Evolutionary conservation across 805 yeast species (phyloP).

Genomic region (Brettanomyces anomalus): DNA sequence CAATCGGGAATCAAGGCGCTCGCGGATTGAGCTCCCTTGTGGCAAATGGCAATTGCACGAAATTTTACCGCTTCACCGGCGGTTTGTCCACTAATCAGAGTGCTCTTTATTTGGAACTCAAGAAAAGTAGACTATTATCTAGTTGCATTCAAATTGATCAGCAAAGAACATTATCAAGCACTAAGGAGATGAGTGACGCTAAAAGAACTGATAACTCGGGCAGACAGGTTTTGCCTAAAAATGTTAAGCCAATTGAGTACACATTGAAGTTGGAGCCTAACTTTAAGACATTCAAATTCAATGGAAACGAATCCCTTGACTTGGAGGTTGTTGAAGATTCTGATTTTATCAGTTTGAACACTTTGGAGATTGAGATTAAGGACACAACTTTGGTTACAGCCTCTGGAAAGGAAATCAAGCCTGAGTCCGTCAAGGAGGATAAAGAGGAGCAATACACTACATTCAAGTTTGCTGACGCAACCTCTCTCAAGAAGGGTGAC

Average conservation of each 20-base stretch:
- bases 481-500: constrained; percentile 23
- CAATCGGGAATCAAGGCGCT: too few relatives aligned
- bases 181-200: not conserved
- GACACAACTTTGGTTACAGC: constrained; percentile 12
- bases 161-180: too few relatives aligned
- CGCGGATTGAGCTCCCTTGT: too few relatives aligned
- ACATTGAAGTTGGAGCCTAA: constrained; percentile 40
- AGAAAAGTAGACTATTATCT: too few relatives aligned
- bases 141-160: too few relatives aligned
- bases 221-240: constrained; percentile 27
- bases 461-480: constrained; percentile 40
- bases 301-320: constrained; percentile 45
- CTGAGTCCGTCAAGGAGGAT: constrained; percentile 23
- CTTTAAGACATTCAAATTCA: constrained; percentile 34
- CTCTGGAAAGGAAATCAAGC: constrained; percentile 13
- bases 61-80: too few relatives aligned
- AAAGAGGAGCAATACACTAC: constrained; percentile 56
- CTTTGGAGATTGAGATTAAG: constrained; percentile 21
- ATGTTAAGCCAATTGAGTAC: constrained; percentile 73
- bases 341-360: constrained; percentile 38
- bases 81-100: too few relatives aligned
- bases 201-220: not conserved
- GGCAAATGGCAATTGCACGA: too few relatives aligned
- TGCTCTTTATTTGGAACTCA: too few relatives aligned
- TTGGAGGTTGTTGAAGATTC: constrained; percentile 39